These are phyloP conservation scores for Cruciata laevipes DNA, from an alignment of 257 asterid species.

Conservation along the genomic window DNA sequence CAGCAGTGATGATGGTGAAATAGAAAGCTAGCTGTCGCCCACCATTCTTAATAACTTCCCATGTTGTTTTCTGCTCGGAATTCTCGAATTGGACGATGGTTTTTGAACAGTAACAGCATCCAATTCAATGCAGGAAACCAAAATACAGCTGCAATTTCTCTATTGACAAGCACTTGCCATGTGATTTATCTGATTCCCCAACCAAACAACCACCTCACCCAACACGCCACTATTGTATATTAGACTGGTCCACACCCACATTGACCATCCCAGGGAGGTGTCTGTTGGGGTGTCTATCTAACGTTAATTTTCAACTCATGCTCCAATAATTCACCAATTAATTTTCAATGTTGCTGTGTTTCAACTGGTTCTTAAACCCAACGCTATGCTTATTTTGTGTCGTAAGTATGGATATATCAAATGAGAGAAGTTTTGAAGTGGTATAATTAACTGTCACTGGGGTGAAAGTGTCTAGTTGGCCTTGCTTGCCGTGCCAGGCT, in stretches of 20 bases:
- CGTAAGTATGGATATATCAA: too few relatives aligned
- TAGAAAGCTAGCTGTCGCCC: not conserved
- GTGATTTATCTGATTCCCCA: constrained; percentile 13
- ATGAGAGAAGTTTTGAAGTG: too few relatives aligned
- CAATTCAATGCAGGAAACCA: constrained; percentile 8
- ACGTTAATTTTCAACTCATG: too few relatives aligned
- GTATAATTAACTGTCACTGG: too few relatives aligned
- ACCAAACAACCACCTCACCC: not conserved
- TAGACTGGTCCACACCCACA: not conserved
- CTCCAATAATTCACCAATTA: too few relatives aligned
- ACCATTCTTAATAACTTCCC: not conserved
- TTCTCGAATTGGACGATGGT: constrained; percentile 6
- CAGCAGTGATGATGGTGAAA: not conserved
- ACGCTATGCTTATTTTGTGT: too few relatives aligned
- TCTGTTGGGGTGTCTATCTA: not conserved
- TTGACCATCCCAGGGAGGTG: not conserved
- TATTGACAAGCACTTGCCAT: constrained; percentile 14
- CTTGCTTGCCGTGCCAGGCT: not conserved
- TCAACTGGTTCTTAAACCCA: too few relatives aligned
- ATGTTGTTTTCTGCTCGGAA: not conserved
- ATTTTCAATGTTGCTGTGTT: too few relatives aligned
- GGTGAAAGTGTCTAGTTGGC: not conserved
- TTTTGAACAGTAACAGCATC: not conserved
- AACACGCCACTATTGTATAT: not conserved
- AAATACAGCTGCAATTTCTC: constrained; percentile 18